Evolutionary conservation across 2,329 filamentous ascomycete genomes (phyloP).

Genomic region (Neopestalotiopsis rosae): DNA sequence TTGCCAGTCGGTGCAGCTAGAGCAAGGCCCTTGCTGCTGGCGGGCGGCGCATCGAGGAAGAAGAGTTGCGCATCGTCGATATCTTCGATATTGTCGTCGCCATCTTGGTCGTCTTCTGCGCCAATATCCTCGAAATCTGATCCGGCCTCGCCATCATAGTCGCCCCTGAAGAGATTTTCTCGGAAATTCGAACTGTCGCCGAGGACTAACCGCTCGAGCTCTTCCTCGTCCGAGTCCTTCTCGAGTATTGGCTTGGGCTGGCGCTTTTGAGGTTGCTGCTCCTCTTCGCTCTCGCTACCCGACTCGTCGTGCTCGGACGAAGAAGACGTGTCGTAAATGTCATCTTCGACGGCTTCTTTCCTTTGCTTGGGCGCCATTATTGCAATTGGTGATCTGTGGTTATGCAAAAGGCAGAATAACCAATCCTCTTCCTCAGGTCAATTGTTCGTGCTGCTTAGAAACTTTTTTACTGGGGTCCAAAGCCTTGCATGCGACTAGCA

Average conservation of each 20-base stretch:
- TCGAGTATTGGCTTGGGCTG: slow-evolving; percentile 46
- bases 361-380: slow-evolving; percentile 14
- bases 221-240: slow-evolving; percentile 83
- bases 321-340: slow-evolving; percentile 20
- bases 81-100: slow-evolving; percentile 60
- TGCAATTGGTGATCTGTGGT: neutral
- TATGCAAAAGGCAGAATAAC: neutral
- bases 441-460: slow-evolving; percentile 10
- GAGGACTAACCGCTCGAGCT: slow-evolving; percentile 87
- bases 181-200: slow-evolving; percentile 86
- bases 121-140: slow-evolving; percentile 35
- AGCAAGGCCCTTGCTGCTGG: slow-evolving; percentile 34
- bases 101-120: slow-evolving; percentile 48
- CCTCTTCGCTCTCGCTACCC: slow-evolving; percentile 27
- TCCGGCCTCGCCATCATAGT: slow-evolving; percentile 35
- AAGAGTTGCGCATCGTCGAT: slow-evolving; percentile 84
- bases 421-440: slow-evolving; percentile 1
- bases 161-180: slow-evolving; percentile 69
- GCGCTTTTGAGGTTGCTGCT: slow-evolving; percentile 32
- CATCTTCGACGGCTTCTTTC: slow-evolving; percentile 20
- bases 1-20: slow-evolving; percentile 27
- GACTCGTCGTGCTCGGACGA: slow-evolving; percentile 25
- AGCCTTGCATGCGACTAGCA: slow-evolving; percentile 17
- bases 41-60: slow-evolving; percentile 71
- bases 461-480: slow-evolving; percentile 17